Evolutionary conservation across 176 grass and related monocot genomes (phyloP).

Genomic region (Triticum aestivum): IWGSC_CS_RefSeq_v2.1 NC_057800.1:478274529-478275028

Average conservation of each 20-base stretch:
- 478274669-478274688: not conserved
- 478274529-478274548: not conserved
- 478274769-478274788: not conserved
- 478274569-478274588: not conserved
- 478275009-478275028: no score
- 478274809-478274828: not conserved
- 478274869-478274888: not conserved
- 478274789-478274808: not conserved
- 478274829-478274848: slow-evolving; percentile 12
- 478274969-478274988: no score
- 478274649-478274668: slow-evolving; percentile 28
- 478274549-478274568: not conserved
- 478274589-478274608: not conserved
- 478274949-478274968: no score
- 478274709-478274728: not conserved
- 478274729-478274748: slow-evolving; percentile 16
- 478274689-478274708: slow-evolving; percentile 7
- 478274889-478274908: not conserved
- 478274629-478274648: not conserved
- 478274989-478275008: no score
- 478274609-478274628: not conserved
- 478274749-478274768: slow-evolving; percentile 10
- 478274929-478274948: no score
- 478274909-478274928: no score
- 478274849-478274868: slow-evolving; percentile 5